Evolutionary conservation across 768 basidiomycete genomes (phyloP).

Genomic region (Trametes maxima): DNA sequence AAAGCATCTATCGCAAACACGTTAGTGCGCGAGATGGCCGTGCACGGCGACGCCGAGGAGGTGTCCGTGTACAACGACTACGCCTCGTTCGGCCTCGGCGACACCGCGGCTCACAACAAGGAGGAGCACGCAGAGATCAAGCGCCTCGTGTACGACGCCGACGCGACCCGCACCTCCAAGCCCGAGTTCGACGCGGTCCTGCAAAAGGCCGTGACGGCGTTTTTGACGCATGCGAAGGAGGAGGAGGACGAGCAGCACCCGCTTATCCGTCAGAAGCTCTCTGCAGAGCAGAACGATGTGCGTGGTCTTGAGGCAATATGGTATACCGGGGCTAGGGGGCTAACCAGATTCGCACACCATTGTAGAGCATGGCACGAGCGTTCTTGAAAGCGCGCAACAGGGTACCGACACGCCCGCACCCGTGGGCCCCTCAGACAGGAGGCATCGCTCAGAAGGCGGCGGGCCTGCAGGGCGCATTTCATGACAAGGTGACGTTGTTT

Average conservation of each 20-base stretch:
- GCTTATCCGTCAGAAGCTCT: constrained; percentile 8
- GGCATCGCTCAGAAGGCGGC: constrained; percentile 28
- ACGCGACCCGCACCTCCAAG: constrained; percentile 11
- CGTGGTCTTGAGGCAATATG: constrained; percentile 1
- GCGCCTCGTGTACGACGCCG: constrained; percentile 24
- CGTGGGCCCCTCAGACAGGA: constrained; percentile 27
- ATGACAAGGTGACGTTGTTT: constrained; percentile 20
- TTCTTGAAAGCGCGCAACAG: constrained; percentile 26
- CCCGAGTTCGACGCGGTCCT: constrained; percentile 25
- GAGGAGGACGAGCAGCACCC: constrained; percentile 26
- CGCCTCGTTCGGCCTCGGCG: constrained; percentile 17
- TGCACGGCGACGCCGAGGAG: constrained; percentile 25
- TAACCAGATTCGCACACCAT: background rate
- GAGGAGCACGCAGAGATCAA: constrained; percentile 28
- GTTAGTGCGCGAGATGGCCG: constrained; percentile 24
- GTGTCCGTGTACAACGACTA: constrained; percentile 27
- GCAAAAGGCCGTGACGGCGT: constrained; percentile 18
- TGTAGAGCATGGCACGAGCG: constrained; percentile 22
- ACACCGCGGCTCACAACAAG: constrained; percentile 25
- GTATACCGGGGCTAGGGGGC: too few species aligned
- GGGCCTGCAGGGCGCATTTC: constrained; percentile 19
- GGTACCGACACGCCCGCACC: constrained; percentile 28
- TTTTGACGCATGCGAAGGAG: constrained; percentile 25
- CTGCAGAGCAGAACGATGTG: constrained; percentile 29
- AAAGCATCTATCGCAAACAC: constrained; percentile 23